Evolutionary conservation across 805 yeast species (phyloP).

Genomic region (Saccharomycopsis amapae): DNA sequence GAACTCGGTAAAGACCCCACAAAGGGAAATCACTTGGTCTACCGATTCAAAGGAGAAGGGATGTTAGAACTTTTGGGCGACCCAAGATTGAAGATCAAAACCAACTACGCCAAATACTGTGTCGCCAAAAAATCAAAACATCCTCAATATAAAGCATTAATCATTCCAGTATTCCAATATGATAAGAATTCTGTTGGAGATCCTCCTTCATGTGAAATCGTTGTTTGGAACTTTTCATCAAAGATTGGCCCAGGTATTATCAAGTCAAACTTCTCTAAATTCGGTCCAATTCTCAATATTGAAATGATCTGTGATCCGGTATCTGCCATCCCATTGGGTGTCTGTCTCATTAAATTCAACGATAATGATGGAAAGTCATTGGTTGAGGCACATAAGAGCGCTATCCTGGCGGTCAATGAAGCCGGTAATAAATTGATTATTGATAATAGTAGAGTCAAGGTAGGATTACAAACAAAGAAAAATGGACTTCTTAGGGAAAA

Average conservation of each 20-base stretch:
- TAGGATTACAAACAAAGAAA: conserved; percentile 44
- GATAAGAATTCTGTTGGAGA: conserved; percentile 73
- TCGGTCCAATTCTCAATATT: conserved; percentile 57
- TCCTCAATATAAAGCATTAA: conserved; percentile 38
- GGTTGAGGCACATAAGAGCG: conserved; percentile 42
- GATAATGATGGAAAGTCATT: conserved; percentile 44
- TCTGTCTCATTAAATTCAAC: conserved; percentile 55
- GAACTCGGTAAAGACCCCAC: conserved; percentile 38
- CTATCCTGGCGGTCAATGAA: conserved; percentile 37
- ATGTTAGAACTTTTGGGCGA: conserved; percentile 28
- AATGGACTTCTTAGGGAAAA: conserved; percentile 33
- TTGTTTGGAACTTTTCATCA: conserved; percentile 60
- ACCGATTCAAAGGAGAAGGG: conserved; percentile 31
- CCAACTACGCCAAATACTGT: conserved; percentile 10
- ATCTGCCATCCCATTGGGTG: conserved; percentile 73
- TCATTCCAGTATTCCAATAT: conserved; percentile 33
- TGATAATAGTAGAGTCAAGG: conserved; percentile 46
- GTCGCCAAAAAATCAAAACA: conserved; percentile 34
- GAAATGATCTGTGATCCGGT: conserved; percentile 59
- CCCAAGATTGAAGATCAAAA: conserved; percentile 32
- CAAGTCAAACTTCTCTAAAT: conserved; percentile 49
- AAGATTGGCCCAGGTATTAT: conserved; percentile 40
- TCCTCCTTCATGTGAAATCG: conserved; percentile 61
- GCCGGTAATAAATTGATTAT: conserved; percentile 37
- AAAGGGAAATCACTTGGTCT: conserved; percentile 31